Conservation (phyloP, 2,329 filamentous ascomycete genomes). For the Stemphylium lycopersici region DNA sequence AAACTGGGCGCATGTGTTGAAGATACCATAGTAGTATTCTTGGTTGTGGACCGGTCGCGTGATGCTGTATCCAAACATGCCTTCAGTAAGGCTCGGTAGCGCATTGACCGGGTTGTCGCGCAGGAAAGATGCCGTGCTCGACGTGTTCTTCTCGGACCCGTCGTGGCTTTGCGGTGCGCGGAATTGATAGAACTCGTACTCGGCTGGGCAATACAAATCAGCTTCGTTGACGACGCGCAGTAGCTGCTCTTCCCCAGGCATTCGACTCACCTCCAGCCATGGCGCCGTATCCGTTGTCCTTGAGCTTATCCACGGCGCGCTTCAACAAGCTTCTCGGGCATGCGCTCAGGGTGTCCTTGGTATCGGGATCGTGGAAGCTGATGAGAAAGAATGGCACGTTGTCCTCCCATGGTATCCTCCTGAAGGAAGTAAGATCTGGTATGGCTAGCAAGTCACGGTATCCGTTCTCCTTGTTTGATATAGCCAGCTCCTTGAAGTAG, state of each 20-base stretch:
- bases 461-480: conserved; percentile 90
- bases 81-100: conserved; percentile 83
- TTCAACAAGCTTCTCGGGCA: conserved; percentile 80
- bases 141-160: conserved; percentile 63
- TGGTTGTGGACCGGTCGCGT: conserved; percentile 88
- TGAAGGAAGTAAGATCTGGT: conserved; percentile 76
- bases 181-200: conserved; percentile 96
- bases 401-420: conserved; percentile 89
- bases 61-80: conserved; percentile 95
- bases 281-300: conserved; percentile 73
- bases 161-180: conserved; percentile 64
- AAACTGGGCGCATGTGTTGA: conserved; percentile 79
- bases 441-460: conserved; percentile 85
- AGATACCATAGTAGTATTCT: conserved; percentile 89
- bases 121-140: conserved; percentile 76
- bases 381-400: conserved; percentile 85
- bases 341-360: conserved; percentile 71
- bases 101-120: conserved; percentile 72
- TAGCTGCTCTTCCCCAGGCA: conserved; percentile 13
- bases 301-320: conserved; percentile 70
- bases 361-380: conserved; percentile 83
- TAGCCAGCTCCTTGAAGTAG: conserved; percentile 81
- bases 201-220: conserved; percentile 61
- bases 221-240: conserved; percentile 25
- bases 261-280: conserved; percentile 82